A percentile compares a stretch with the other conserved stretches of the same genome.
phyloP scores from a whole-genome alignment of 225 moss, liverwort and hornwort genomes.

The Pseudisothecium myosuroides region DNA sequence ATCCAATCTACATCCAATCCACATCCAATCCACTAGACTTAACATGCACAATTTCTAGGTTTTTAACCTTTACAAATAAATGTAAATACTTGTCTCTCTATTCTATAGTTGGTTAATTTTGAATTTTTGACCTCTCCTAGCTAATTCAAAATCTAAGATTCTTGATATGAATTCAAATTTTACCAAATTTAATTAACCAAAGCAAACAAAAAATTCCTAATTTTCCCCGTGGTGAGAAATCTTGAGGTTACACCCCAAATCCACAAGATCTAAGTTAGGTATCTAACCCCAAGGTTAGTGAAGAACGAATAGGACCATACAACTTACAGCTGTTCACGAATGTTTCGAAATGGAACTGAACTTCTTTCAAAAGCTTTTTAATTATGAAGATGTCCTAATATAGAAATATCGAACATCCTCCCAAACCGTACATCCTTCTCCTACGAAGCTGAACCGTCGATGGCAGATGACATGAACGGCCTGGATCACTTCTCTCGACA shows the following conservation, averaged over 20 bases:
- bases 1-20: no score
- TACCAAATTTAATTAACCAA: no score
- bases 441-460: not conserved
- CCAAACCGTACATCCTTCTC: not conserved
- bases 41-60: not conserved
- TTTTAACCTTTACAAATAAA: not conserved
- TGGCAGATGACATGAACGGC: not conserved
- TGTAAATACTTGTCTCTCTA: not conserved
- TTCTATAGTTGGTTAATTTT: not conserved
- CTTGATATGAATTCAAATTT: not conserved
- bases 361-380: not conserved
- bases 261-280: not conserved
- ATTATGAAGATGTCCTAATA: not conserved
- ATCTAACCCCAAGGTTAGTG: not conserved
- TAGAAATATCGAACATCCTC: not conserved
- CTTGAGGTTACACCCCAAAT: not conserved
- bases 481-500: not conserved
- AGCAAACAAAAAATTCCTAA: fast-evolving
- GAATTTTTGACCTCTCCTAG: no score
- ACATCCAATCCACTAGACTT: not conserved
- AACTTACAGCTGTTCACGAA: not conserved
- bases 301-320: not conserved
- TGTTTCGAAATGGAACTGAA: not conserved
- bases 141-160: fast-evolving
- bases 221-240: fast-evolving